These are phyloP conservation scores for Clonostachys rosea DNA, from an alignment of 2,329 filamentous ascomycete genomes.

Conservation along the genomic window DNA sequence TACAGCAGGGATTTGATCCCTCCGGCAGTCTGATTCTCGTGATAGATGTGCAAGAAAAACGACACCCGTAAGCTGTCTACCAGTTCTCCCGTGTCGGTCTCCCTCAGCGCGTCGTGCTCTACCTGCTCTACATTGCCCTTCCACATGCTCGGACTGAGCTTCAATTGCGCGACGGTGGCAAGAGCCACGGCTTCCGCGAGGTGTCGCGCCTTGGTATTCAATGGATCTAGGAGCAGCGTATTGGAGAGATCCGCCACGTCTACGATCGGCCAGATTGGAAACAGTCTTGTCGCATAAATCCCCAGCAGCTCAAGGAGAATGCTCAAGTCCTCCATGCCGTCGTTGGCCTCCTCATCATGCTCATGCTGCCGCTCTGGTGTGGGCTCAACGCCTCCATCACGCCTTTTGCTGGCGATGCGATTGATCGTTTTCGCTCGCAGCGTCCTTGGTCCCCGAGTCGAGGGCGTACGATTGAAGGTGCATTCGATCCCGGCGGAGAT, in stretches of 20 bases:
- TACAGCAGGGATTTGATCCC: slow-evolving; percentile 40
- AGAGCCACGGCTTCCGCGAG: slow-evolving; percentile 40
- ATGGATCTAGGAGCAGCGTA: slow-evolving; percentile 22
- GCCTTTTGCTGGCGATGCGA: slow-evolving; percentile 24
- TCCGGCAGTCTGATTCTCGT: slow-evolving; percentile 41
- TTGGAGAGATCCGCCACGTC: slow-evolving; percentile 34
- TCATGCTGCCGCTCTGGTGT: background rate
- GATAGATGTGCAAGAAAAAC: slow-evolving; percentile 47
- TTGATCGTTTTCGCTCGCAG: slow-evolving; percentile 37
- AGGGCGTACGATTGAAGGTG: slow-evolving; percentile 40
- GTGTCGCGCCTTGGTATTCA: slow-evolving; percentile 25
- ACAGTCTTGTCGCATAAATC: slow-evolving; percentile 42
- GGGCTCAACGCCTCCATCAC: background rate
- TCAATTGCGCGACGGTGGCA: slow-evolving; percentile 42
- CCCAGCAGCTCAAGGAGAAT: slow-evolving; percentile 18
- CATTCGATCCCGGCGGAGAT: slow-evolving; percentile 36
- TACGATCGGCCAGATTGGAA: slow-evolving; percentile 47
- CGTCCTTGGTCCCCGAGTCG: slow-evolving; percentile 37
- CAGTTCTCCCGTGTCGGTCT: slow-evolving; percentile 13
- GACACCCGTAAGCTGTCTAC: slow-evolving; percentile 37
- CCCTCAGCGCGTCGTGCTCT: slow-evolving; percentile 16
- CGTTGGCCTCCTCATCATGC: background rate
- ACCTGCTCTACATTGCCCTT: slow-evolving; percentile 15
- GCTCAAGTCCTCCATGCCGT: background rate
- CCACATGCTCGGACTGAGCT: slow-evolving; percentile 23